phyloP scores from a whole-genome alignment of 2,329 filamentous ascomycete genomes.

The Diplodia mutila region DNA sequence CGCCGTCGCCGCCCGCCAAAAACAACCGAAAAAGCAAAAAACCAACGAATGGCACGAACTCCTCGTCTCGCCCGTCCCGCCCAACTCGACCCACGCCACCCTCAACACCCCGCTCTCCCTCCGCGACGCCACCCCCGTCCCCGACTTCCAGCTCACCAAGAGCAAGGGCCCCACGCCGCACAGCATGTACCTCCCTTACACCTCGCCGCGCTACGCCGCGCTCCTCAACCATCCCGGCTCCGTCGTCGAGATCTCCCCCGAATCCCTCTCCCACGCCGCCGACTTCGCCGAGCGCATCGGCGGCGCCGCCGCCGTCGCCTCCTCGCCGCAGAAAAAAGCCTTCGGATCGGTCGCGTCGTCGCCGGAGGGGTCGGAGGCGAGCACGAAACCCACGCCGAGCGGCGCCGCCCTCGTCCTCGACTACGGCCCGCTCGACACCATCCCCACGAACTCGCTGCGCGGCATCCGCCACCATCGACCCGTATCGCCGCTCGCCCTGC shows the following conservation, averaged over 20 bases:
- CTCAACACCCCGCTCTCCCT: constrained; percentile 41
- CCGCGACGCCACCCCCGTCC: constrained; percentile 42
- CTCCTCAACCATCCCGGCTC: constrained; percentile 70
- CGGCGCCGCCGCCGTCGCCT: constrained; percentile 53
- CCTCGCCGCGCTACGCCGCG: constrained; percentile 75
- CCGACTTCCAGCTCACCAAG: constrained; percentile 87
- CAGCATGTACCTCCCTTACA: constrained; percentile 80
- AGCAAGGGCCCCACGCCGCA: constrained; percentile 78
- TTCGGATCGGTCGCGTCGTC: constrained; percentile 27
- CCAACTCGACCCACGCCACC: constrained; percentile 60
- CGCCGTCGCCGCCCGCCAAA: constrained; percentile 47
- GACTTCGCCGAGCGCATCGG: constrained; percentile 88
- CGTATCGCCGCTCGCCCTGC: constrained; percentile 77
- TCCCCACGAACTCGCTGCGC: constrained; percentile 87
- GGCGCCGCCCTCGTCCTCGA: constrained; percentile 95
- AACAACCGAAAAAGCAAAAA: constrained; percentile 39
- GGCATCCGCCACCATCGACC: constrained; percentile 79
- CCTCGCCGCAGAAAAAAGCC: constrained; percentile 32
- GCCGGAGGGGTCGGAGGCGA: constrained; percentile 26
- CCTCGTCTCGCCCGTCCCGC: constrained; percentile 46
- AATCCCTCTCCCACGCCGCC: constrained; percentile 76
- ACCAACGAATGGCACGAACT: constrained; percentile 49
- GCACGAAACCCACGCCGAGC: constrained; percentile 64
- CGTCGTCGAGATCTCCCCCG: constrained; percentile 87
- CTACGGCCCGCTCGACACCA: constrained; percentile 78